Evolutionary conservation across 352 stramenopile species (phyloP).

Genomic region (Pythium chondricola): DNA sequence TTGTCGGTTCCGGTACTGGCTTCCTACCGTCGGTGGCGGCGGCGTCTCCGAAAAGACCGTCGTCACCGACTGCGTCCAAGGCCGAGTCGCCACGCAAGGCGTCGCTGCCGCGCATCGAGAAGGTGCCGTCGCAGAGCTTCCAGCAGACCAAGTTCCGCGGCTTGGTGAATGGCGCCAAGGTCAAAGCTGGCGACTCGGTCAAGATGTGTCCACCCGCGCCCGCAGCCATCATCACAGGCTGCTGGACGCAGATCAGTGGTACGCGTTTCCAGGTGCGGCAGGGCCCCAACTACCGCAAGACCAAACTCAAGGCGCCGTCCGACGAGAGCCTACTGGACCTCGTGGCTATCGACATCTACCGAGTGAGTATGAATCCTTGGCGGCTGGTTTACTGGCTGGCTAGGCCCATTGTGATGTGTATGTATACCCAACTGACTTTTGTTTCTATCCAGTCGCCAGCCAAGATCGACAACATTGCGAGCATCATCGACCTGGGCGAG

Average conservation of each 20-base stretch:
- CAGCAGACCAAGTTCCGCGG: constrained; percentile 9
- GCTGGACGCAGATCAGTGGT: constrained; percentile 59
- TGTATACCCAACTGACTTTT: neutral
- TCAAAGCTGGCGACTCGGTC: constrained; percentile 45
- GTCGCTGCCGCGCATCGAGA: constrained; percentile 13
- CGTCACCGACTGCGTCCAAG: neutral
- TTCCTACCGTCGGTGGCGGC: too few relatives aligned
- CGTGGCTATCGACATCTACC: constrained; percentile 67
- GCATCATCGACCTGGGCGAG: constrained; percentile 48
- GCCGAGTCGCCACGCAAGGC: constrained; percentile 11
- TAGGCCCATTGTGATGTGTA: neutral
- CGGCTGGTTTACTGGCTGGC: neutral
- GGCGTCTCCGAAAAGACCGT: neutral
- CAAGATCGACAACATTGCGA: constrained; percentile 74
- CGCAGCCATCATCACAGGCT: constrained; percentile 28
- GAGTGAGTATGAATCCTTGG: constrained; percentile 26
- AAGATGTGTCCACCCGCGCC: constrained; percentile 36
- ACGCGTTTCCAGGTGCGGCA: constrained; percentile 79
- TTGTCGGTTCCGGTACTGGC: neutral
- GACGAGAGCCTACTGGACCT: constrained; percentile 47
- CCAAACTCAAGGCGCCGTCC: constrained; percentile 62
- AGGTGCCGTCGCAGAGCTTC: constrained; percentile 8
- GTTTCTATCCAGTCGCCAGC: constrained; percentile 33
- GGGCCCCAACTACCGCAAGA: constrained; percentile 77
- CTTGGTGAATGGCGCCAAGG: constrained; percentile 25